Percentiles rank a stretch among this genome's conserved stretches.
Conservation (phyloP, 768 basidiomycete species). For the Serendipita sp. region DNA sequence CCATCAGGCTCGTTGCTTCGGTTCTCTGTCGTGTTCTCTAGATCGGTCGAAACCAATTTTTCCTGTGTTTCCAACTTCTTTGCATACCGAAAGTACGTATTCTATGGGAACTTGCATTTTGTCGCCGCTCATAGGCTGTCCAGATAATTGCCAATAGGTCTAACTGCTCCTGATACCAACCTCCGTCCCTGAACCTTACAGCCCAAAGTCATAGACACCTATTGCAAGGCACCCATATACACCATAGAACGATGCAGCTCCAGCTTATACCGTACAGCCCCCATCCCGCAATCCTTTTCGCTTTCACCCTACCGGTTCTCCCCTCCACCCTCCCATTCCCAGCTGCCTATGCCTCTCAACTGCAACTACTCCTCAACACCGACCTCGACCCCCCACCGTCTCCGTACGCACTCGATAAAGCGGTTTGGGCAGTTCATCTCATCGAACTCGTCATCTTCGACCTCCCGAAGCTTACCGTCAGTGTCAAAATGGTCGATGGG, state of each 20-base stretch:
- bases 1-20: background rate
- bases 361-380: background rate
- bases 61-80: background rate
- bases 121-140: background rate
- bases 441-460: constrained; percentile 1
- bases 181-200: background rate
- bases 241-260: background rate
- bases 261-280: background rate
- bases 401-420: constrained; percentile 2
- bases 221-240: background rate
- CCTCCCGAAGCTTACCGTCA: background rate
- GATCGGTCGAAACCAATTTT: background rate
- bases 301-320: background rate
- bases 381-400: constrained; percentile 1
- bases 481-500: background rate
- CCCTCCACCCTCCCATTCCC: background rate
- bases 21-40: background rate
- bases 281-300: background rate
- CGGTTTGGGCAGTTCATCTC: background rate
- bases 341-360: background rate
- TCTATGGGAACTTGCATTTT: background rate
- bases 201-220: background rate
- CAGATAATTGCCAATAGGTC: background rate
- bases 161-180: background rate
- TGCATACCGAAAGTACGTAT: background rate